phyloP scores from a whole-genome alignment of 495 filamentous ascomycete genomes.

The Penicillium lagena region DNA sequence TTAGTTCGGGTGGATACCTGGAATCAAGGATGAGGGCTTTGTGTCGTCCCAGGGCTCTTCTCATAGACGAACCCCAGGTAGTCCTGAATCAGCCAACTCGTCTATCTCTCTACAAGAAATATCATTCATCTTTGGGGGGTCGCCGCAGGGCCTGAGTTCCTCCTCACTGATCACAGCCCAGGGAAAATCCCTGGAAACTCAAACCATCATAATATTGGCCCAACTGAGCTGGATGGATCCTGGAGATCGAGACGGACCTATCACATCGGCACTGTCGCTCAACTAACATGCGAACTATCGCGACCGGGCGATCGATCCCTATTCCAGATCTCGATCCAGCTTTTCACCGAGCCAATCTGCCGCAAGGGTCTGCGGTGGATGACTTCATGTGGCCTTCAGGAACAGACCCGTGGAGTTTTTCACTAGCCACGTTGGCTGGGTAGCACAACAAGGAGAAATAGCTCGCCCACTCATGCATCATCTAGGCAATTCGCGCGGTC shows the following conservation, averaged over 20 bases:
- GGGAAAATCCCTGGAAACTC: no score
- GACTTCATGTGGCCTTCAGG: constrained; percentile 9
- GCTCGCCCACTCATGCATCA: neutral
- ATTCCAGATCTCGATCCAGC: constrained; percentile 10
- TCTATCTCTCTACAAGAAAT: no score
- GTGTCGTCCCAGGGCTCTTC: no score
- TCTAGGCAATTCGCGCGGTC: constrained; percentile 4
- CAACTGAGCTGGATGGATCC: no score
- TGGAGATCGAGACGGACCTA: constrained; percentile 6
- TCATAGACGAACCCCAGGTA: no score
- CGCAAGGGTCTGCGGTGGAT: constrained; percentile 1
- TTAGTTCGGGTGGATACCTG: neutral
- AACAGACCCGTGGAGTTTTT: neutral
- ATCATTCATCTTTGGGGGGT: no score
- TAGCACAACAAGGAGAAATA: constrained; percentile 6
- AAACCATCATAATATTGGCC: no score
- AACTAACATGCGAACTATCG: neutral
- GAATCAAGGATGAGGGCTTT: neutral
- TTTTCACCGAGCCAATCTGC: neutral
- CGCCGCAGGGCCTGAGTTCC: no score
- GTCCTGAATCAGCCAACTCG: no score
- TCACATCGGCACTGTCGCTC: constrained; percentile 1
- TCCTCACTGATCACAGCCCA: no score
- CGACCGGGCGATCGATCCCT: constrained; percentile 7
- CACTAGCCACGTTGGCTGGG: constrained; percentile 16